phyloP scores from a whole-genome alignment of 495 filamentous ascomycete genomes.

The Aspergillus panamensis region DNA sequence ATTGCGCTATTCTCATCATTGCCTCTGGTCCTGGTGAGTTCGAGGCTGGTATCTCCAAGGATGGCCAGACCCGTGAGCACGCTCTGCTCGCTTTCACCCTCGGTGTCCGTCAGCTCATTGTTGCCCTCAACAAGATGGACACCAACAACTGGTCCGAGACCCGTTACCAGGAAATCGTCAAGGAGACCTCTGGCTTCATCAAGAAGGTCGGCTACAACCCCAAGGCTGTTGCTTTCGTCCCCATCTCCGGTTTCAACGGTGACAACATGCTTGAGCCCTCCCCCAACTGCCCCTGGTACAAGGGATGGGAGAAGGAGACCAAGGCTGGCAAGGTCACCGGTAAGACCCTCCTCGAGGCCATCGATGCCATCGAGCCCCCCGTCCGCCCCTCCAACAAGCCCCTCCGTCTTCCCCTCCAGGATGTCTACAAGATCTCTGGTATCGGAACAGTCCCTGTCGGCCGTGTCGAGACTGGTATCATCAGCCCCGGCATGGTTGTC shows the following conservation, averaged over 20 bases:
- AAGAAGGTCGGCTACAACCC: slow-evolving; percentile 99
- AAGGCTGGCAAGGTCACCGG: slow-evolving; percentile 85
- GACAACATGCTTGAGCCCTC: slow-evolving; percentile 98
- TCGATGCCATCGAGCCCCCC: slow-evolving; percentile 92
- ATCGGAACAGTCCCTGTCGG: slow-evolving; percentile 99
- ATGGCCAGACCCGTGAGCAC: slow-evolving; percentile 99
- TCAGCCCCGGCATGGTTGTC: slow-evolving; percentile 97
- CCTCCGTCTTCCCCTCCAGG: slow-evolving; percentile 99
- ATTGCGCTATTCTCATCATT: slow-evolving; percentile 99
- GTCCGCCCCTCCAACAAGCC: slow-evolving; percentile 82
- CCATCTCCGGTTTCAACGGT: slow-evolving; percentile 99
- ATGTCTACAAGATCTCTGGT: slow-evolving; percentile 99
- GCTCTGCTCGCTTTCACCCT: slow-evolving; percentile 99
- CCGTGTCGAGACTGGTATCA: slow-evolving; percentile 99
- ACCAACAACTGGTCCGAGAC: slow-evolving; percentile 96
- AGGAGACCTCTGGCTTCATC: slow-evolving; percentile 99
- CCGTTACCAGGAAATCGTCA: slow-evolving; percentile 98
- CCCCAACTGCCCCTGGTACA: slow-evolving; percentile 99
- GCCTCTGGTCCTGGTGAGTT: slow-evolving; percentile 99
- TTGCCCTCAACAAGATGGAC: slow-evolving; percentile 99
- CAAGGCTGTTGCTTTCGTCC: slow-evolving; percentile 96
- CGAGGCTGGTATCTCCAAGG: slow-evolving; percentile 99
- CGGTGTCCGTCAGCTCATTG: slow-evolving; percentile 99
- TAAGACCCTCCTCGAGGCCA: slow-evolving; percentile 99
- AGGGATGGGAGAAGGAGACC: slow-evolving; percentile 99